Evolutionary conservation across 371 early-diverging fungal genomes (phyloP), one percentile per base, ranked within the genome.

Genomic region (Mortierella sp.): DNA sequence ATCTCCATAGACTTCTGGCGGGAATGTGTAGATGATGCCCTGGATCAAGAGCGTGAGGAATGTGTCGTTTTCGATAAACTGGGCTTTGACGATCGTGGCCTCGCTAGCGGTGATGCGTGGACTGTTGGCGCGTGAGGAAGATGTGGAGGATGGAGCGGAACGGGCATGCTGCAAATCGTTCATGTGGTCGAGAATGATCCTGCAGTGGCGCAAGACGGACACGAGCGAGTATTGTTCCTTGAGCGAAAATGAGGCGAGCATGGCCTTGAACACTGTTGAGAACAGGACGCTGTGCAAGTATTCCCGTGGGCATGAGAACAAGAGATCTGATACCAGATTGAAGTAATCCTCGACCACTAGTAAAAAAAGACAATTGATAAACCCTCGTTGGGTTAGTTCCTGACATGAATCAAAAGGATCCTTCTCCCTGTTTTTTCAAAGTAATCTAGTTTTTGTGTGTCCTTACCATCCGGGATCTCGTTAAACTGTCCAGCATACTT

Each of bases 271-370:
- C 2, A 90, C 78, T 0, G 85, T 78, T 7, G 85, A 73, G 64
- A 91, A 83, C 16, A 90, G 70, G 12, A 80, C 62, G 44, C 85
- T 83, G 49, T 82, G 82, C 37, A 87, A 49, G 39, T 89, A 73
- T 27, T 86, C 81, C 8, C 66, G 50, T 1, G 94, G 92, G 28
- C 84, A 83, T 4, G 73, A 65, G 24, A 91, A 85, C 48, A 89
- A 58, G 2, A 82, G 78, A n/a, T 82, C 81, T 24, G 79, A 79
- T 2, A 88, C 52, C 54, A 92, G 72, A 27, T 84, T 81, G 71
- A 88, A 91, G 70, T 88, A 91, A 49, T 92, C 92, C 64, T 90
- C 92, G 31, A 90, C 77, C 14, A 90, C 89, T 85, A 66, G 10
- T 31, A 66, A 65, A n/a, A 22, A 45, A 29, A 54, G 37, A 9